Base-by-base conservation (phyloP, 2,329 filamentous ascomycete genomes). In the Pyrenophora graminea region DNA sequence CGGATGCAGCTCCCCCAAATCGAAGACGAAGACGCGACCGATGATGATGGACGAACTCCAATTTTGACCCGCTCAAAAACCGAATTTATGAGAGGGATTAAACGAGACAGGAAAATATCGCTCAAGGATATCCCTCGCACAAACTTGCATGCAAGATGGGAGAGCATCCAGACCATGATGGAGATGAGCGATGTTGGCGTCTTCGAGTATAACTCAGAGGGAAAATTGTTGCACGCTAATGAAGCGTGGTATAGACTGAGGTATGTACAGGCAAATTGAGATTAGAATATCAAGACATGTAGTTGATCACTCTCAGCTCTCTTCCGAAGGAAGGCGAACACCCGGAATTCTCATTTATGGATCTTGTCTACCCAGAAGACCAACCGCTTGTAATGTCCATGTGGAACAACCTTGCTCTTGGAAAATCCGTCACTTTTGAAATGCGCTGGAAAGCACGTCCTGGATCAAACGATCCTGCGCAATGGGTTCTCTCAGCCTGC, bases 171-270 rank as follows among this genome's bases (percentile, higher is more conserved):
- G 32, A 64, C 57, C 0, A 71, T 70, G 66, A 68, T 71, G 66
- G 68, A 70, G 27, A 70, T 70, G 68, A 67, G 56, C 27, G 68
- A 70, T 45, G 66, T 71, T n/a, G 67, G 68, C 6, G 64, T 68
- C 1, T 71, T 71, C 21, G 68, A 71, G 37, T 70, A 66, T 33
- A 56, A 62, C 9, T 45, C 58, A 17, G 43, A 53, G 25, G 68
- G 67, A 8, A 61, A 56, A 17, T 34, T 71, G 2, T 48, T 68
- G 4, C 62, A 69, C 39, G 68, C 65, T 15, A 71, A 70, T 23
- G 57, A 69, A 12, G 64, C 66, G 10, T 69, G 63, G 66, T 69
- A 67, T 45, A 55, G 50, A 25, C 42, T 68, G 7, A 64, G 59
- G 59, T 61, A 52, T 17, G 30, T 34, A 18, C 25, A 33, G 39